Evolutionary conservation across 2,329 filamentous ascomycete genomes (phyloP), one percentile per base, ranked within the genome.

Genomic region (Elsinoe arachidis): DNA sequence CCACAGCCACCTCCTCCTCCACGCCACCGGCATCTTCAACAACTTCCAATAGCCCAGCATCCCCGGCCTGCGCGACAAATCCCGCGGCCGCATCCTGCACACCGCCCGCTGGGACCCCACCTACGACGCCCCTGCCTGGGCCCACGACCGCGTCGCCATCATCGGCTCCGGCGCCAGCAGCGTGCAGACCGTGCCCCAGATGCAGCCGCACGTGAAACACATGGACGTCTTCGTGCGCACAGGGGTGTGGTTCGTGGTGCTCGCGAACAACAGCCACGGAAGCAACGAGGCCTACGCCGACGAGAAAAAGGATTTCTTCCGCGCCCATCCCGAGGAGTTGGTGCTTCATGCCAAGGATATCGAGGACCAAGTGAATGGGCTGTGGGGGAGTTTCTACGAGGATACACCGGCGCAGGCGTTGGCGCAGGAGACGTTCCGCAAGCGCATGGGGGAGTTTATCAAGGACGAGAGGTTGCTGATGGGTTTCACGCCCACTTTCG

Each of bases 401-500:
- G 72, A 67, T 3, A 71, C 70, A 4, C 67, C 73, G 57, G 65
- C 56, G 6, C 78, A 80, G 59, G 69, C 69, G 11, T 60, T 60
- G 14, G 70, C 66, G 1, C 70, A 74, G 58, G 62, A 71, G 43
- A 41, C 70, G 4, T 75, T 78, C 58, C 63, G 63, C 21, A 64
- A 67, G 3, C 69, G 76, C 12, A 80, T 79, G 77, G 70, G 68
- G 11, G 75, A 79, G 59, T 73, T 71, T 55, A 77, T 81, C 63
- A 78, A 77, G 60, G 77, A 80, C 58, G 69, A 78, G 59, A 67
- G 77, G 10, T 67, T 80, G 21, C 63, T 78, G 2, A 64, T 78
- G 55, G 75, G 75, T 4, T 76, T 77, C 56, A 76, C 72, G 4
- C 75, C 75, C 0, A 74, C 71, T 14, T 78, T 74, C 21, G 72